Evolutionary conservation across 2,329 filamentous ascomycete species (phyloP).

Genomic region (Metarhizium anisopliae): DNA sequence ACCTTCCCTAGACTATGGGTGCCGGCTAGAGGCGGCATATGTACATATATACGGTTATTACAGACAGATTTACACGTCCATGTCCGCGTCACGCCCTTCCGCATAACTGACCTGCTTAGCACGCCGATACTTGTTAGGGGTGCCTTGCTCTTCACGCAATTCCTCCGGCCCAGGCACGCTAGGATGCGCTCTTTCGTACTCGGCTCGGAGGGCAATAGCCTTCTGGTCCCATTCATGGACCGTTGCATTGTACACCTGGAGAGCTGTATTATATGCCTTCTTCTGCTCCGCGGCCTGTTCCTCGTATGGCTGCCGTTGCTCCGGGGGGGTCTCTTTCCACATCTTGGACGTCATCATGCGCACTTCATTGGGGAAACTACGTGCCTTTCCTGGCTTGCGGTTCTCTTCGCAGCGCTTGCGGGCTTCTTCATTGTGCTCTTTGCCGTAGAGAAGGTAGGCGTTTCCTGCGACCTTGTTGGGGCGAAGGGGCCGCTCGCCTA

Average conservation of each 20-base stretch:
- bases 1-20: background rate
- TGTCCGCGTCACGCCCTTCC: slow-evolving; percentile 22
- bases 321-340: slow-evolving; percentile 72
- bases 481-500: slow-evolving; percentile 67
- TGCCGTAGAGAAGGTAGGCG: slow-evolving; percentile 84
- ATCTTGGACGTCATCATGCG: slow-evolving; percentile 78
- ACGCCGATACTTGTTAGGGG: slow-evolving; percentile 24
- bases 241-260: slow-evolving; percentile 52
- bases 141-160: slow-evolving; percentile 9
- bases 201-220: slow-evolving; percentile 43
- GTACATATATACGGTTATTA: slow-evolving; percentile 1
- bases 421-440: slow-evolving; percentile 59
- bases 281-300: slow-evolving; percentile 66
- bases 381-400: slow-evolving; percentile 52
- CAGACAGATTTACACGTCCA: slow-evolving; percentile 8
- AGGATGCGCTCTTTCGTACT: slow-evolving; percentile 46
- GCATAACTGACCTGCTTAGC: slow-evolving; percentile 30
- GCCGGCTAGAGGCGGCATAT: background rate
- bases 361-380: slow-evolving; percentile 68
- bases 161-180: slow-evolving; percentile 16
- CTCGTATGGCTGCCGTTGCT: slow-evolving; percentile 68
- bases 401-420: slow-evolving; percentile 53
- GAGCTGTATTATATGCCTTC: slow-evolving; percentile 47
- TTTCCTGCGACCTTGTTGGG: slow-evolving; percentile 70
- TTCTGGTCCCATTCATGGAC: slow-evolving; percentile 64